Evolutionary conservation across 768 basidiomycete species (phyloP), one percentile per base, ranked within the genome.

Genomic region (Boletus sensibilis): DNA sequence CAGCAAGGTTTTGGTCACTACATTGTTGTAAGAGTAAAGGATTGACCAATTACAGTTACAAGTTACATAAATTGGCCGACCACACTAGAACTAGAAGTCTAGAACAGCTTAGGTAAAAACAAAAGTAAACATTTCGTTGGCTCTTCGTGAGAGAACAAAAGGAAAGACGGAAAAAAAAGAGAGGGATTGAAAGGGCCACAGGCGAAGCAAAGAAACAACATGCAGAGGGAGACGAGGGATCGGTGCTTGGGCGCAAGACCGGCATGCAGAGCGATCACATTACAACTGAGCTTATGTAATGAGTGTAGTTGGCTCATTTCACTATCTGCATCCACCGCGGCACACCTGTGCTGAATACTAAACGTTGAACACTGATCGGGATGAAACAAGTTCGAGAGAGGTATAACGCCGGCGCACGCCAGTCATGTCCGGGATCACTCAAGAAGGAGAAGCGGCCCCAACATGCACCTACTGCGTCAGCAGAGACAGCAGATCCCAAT

Each of bases 331-430:
- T 31, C 4, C n/a, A 16, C 21, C 21, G 7, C 16, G 34, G 31
- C 5, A 16, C 35, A 31, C 35, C 6, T 18, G 4, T 9, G 16
- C 55, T 41, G 12, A 20, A 40, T 8, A 48, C 16, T 35, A 14
- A 14, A 3, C 9, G 3, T 18, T 25, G 27, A 50, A 42, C 25
- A 29, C 6, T 20, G 14, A 37, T 43, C 43, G 13, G 16, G 14
- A 73, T 73, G 70, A 68, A 58, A 23, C 64, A 34, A 44, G 46
- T 45, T 29, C 64, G 49, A 50, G 69, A 70, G 60, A 69, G 75
- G 44, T 78, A 79, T 68, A 92, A 90, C 65, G 78, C 84, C 10
- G 88, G 84, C 65, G 91, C 88, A 2, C 80, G 90, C 53, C 79
- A 78, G 41, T 86, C 86, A 20, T 75, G 76, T 25, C 76, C 82